Conservation (phyloP, 2,329 filamentous ascomycete species). For the Chaetothyriales sp. region DNA sequence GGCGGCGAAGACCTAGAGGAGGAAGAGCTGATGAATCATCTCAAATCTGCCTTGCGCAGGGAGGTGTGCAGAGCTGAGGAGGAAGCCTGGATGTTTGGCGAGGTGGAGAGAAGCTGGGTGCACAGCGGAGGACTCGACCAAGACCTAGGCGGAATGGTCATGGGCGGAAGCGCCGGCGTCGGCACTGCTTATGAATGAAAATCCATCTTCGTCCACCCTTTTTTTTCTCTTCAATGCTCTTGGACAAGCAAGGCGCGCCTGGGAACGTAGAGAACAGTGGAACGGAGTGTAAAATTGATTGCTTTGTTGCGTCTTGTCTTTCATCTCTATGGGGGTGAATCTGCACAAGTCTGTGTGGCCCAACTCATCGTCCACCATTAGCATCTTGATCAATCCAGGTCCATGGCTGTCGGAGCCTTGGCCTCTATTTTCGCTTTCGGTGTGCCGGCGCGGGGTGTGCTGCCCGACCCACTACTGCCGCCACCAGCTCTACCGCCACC, state of each 20-base stretch:
- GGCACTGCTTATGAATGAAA: neutral
- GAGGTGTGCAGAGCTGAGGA: slow-evolving; percentile 63
- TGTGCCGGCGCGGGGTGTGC: slow-evolving; percentile 31
- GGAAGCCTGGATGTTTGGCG: slow-evolving; percentile 78
- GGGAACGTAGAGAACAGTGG: neutral
- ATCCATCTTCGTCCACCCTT: neutral
- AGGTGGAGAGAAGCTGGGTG: neutral
- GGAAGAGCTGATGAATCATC: slow-evolving; percentile 54
- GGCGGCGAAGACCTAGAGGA: slow-evolving; percentile 17
- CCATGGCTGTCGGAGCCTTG: slow-evolving; percentile 18
- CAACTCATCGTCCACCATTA: neutral
- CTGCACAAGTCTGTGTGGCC: neutral
- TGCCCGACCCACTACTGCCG: slow-evolving; percentile 19
- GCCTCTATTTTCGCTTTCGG: slow-evolving; percentile 23
- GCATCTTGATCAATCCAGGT: slow-evolving; percentile 3
- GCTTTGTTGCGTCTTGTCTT: neutral
- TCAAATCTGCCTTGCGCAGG: slow-evolving; percentile 55
- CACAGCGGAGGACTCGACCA: slow-evolving; percentile 3
- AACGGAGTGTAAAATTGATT: neutral
- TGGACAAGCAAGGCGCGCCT: neutral
- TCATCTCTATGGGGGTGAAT: neutral
- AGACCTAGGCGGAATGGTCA: slow-evolving; percentile 4
- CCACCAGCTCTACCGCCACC: slow-evolving; percentile 40
- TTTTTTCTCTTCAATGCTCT: neutral
- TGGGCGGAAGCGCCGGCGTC: slow-evolving; percentile 37